Evolutionary conservation across 352 stramenopile genomes (phyloP).

Genomic region (Pythium aristosporum): DNA sequence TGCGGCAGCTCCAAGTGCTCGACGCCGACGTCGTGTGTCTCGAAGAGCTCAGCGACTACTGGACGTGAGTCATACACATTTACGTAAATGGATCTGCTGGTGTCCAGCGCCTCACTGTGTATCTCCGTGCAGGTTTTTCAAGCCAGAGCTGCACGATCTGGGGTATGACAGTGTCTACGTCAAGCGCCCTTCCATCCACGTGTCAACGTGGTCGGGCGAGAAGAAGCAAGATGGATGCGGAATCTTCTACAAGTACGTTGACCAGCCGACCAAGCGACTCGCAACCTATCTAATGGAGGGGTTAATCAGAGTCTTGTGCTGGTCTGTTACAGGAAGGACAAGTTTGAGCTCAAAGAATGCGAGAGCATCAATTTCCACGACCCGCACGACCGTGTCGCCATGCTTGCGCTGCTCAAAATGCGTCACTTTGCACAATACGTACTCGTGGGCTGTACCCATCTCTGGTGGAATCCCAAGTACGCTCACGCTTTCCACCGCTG

Average conservation of each 20-base stretch:
- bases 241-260: slow-evolving; percentile 83
- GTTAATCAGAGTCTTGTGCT: not conserved
- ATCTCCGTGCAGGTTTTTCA: slow-evolving; percentile 61
- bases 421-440: slow-evolving; percentile 80
- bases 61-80: slow-evolving; percentile 51
- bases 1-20: slow-evolving; percentile 70
- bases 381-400: slow-evolving; percentile 80
- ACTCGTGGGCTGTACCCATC: slow-evolving; percentile 77
- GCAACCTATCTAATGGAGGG: not conserved
- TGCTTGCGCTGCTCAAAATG: slow-evolving; percentile 84
- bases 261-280: not conserved
- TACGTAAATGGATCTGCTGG: not conserved
- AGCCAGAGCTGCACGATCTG: slow-evolving; percentile 60
- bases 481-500: not conserved
- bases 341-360: slow-evolving; percentile 85
- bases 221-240: slow-evolving; percentile 88
- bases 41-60: slow-evolving; percentile 88
- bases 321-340: slow-evolving; percentile 53
- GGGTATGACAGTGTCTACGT: slow-evolving; percentile 87
- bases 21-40: slow-evolving; percentile 84
- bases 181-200: slow-evolving; percentile 81
- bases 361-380: slow-evolving; percentile 88
- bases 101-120: not conserved
- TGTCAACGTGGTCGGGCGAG: slow-evolving; percentile 85
- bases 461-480: slow-evolving; percentile 89